A percentile compares a stretch with the other conserved stretches of the same genome.
These are phyloP conservation scores for Beauveria australis DNA, from an alignment of 2,329 filamentous ascomycete species.

Conservation along the genomic window DNA sequence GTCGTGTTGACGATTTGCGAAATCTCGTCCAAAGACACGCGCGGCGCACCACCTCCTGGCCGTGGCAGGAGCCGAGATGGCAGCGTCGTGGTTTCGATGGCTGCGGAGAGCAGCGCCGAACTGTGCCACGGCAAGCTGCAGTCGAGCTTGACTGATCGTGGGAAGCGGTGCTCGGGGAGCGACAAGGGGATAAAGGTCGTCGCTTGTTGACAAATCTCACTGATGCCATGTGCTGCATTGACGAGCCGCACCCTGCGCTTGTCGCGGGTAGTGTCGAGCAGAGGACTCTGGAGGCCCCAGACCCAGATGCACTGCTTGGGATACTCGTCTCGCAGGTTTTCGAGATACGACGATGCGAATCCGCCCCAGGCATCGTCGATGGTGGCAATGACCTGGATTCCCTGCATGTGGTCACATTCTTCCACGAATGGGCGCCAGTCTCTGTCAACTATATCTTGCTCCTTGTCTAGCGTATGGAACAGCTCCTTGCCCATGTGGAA, in stretches of 20 bases:
- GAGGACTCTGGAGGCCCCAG: constrained; percentile 68
- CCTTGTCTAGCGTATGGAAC: constrained; percentile 63
- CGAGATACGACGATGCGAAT: constrained; percentile 63
- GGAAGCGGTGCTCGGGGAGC: constrained; percentile 48
- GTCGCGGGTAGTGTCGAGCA: constrained; percentile 45
- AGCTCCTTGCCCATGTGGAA: constrained; percentile 78
- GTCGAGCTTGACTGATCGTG: constrained; percentile 53
- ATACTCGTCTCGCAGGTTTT: constrained; percentile 80
- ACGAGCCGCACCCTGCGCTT: constrained; percentile 47
- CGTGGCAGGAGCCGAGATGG: constrained; percentile 58
- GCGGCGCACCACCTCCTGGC: constrained; percentile 21
- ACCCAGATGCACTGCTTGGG: constrained; percentile 81
- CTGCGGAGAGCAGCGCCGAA: constrained; percentile 66
- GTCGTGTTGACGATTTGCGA: constrained; percentile 62
- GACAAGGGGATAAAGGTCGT: constrained; percentile 72
- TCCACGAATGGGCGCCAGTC: constrained; percentile 83
- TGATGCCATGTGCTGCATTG: constrained; percentile 67
- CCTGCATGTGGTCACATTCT: constrained; percentile 89
- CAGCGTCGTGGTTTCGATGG: constrained; percentile 70
- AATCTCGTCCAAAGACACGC: constrained; percentile 51
- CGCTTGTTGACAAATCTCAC: constrained; percentile 59
- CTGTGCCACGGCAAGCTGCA: constrained; percentile 66
- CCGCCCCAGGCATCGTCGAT: constrained; percentile 77
- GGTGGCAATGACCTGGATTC: constrained; percentile 66
- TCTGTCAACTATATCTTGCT: constrained; percentile 82